These are phyloP conservation scores for Elsinoe necatrix DNA, from an alignment of 2,329 filamentous ascomycete genomes.

Conservation along the genomic window DNA sequence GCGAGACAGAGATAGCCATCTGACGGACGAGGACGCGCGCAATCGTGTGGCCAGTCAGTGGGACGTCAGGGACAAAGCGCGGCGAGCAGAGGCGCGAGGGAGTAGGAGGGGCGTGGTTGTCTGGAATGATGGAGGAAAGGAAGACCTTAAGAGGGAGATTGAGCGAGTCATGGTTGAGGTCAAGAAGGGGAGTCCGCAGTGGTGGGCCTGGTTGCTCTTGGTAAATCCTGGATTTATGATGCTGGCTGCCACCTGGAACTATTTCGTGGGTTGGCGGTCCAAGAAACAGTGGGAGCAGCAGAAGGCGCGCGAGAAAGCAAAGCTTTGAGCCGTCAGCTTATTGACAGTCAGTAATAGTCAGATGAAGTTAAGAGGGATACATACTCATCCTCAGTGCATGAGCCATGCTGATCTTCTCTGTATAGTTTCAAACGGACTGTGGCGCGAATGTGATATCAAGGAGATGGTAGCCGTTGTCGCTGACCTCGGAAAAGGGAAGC, in stretches of 20 bases:
- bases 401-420: slow-evolving; percentile 44
- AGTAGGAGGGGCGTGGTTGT: slow-evolving; percentile 63
- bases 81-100: slow-evolving; percentile 59
- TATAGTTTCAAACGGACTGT: slow-evolving; percentile 51
- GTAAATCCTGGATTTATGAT: slow-evolving; percentile 67
- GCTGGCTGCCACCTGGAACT: slow-evolving; percentile 59
- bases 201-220: slow-evolving; percentile 71
- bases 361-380: background rate
- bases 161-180: slow-evolving; percentile 57
- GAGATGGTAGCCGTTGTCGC: no score
- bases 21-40: slow-evolving; percentile 77
- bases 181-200: slow-evolving; percentile 56
- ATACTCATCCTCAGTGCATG: background rate
- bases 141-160: slow-evolving; percentile 61
- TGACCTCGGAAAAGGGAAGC: no score
- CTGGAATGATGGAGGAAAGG: slow-evolving; percentile 76
- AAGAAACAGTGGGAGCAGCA: slow-evolving; percentile 62
- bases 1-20: slow-evolving; percentile 63
- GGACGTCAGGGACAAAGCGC: slow-evolving; percentile 75
- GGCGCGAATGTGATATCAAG: no score
- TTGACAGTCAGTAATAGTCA: background rate
- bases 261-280: slow-evolving; percentile 62
- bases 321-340: slow-evolving; percentile 34
- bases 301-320: slow-evolving; percentile 49
- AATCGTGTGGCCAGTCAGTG: slow-evolving; percentile 81